Percentiles rank a stretch among this genome's conserved stretches.
phyloP scores from a whole-genome alignment of 2,329 filamentous ascomycete species.

The Grosmannia penicillata region DNA sequence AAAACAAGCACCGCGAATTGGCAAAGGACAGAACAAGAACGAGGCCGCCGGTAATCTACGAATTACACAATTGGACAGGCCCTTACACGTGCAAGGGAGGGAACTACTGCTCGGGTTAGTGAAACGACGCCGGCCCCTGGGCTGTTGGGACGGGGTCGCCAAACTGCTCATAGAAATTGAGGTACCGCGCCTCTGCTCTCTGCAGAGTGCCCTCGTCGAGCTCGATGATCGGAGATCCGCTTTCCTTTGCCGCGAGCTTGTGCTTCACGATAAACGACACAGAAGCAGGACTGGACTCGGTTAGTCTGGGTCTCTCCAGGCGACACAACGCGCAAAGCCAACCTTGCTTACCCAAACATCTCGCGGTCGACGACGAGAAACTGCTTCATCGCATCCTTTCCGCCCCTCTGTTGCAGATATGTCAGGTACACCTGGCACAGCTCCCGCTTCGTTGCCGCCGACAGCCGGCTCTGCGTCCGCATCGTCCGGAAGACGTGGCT shows the following conservation, averaged over 20 bases:
- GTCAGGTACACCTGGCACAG: constrained; percentile 65
- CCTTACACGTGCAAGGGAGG: not conserved
- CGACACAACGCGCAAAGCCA: no score
- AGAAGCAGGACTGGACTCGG: not conserved
- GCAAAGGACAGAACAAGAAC: no score
- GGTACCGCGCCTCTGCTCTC: constrained; percentile 36
- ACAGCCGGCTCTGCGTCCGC: constrained; percentile 56
- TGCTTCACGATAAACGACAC: constrained; percentile 25
- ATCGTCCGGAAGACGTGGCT: constrained; percentile 68
- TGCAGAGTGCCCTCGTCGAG: constrained; percentile 34
- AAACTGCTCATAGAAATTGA: constrained; percentile 38
- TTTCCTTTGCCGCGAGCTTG: constrained; percentile 27
- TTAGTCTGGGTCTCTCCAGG: no score
- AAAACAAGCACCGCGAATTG: no score
- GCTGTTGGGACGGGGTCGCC: constrained; percentile 29
- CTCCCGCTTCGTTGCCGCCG: constrained; percentile 52
- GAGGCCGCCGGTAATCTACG: no score
- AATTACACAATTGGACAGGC: no score
- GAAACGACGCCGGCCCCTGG: constrained; percentile 35
- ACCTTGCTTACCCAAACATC: constrained; percentile 74
- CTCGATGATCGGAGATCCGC: constrained; percentile 24
- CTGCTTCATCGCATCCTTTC: constrained; percentile 71
- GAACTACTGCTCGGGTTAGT: constrained; percentile 16
- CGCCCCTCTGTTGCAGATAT: constrained; percentile 72
- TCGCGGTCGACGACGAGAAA: constrained; percentile 73